Percentiles rank a stretch among this genome's conserved stretches.
These are phyloP conservation scores for Termitomyces sp. DNA, from an alignment of 768 basidiomycete species.

Conservation along the genomic window DNA sequence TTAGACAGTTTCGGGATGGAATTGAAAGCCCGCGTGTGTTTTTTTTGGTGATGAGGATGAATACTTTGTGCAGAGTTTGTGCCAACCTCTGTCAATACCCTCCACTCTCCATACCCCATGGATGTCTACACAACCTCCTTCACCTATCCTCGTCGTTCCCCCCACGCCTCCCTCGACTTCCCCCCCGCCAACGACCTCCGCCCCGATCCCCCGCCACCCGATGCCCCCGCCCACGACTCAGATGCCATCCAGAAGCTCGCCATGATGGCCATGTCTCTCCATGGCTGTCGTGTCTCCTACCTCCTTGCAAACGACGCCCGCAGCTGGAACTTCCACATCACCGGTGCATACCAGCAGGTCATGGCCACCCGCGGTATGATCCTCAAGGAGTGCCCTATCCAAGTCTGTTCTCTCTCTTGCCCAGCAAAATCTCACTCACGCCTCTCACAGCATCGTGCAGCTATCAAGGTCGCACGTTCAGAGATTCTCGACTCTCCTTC, in stretches of 20 bases:
- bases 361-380: constrained; percentile 86
- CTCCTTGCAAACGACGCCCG: constrained; percentile 64
- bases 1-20: constrained; percentile 16
- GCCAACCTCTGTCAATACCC: constrained; percentile 50
- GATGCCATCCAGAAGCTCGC: constrained; percentile 78
- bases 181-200: constrained; percentile 36
- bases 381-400: constrained; percentile 83
- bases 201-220: constrained; percentile 31
- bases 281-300: constrained; percentile 82
- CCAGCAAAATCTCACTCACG: constrained; percentile 5
- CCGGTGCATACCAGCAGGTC: constrained; percentile 89
- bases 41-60: constrained; percentile 3
- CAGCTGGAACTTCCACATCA: constrained; percentile 86
- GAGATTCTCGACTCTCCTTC: constrained; percentile 87
- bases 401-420: constrained; percentile 39
- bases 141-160: constrained; percentile 81
- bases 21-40: constrained; percentile 37
- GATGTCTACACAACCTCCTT: constrained; percentile 95
- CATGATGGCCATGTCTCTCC: constrained; percentile 71
- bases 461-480: constrained; percentile 87
- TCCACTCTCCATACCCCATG: constrained; percentile 54
- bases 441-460: constrained; percentile 60
- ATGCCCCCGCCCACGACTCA: constrained; percentile 43
- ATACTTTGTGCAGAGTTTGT: constrained; percentile 11
- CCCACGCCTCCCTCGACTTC: constrained; percentile 63